phyloP scores from a whole-genome alignment of 768 basidiomycete species.

The Clitopilus passeckerianus region DNA sequence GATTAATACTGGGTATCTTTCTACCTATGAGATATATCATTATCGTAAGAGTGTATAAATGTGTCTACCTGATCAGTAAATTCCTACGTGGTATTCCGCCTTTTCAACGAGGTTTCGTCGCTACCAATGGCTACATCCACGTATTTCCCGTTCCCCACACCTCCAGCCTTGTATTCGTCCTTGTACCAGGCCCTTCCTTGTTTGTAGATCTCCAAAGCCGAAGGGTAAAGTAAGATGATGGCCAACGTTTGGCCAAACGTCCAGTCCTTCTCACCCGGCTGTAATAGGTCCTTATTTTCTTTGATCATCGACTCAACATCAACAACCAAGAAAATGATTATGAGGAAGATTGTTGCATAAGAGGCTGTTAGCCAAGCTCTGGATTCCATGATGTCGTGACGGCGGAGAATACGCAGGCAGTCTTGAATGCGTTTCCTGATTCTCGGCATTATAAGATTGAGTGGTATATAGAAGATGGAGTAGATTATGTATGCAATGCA shows the following conservation, averaged over 20 bases:
- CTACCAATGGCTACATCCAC: not conserved
- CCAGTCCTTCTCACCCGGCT: constrained; percentile 5
- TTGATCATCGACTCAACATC: not conserved
- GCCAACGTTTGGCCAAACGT: constrained; percentile 13
- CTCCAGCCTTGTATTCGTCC: not conserved
- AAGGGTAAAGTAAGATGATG: constrained; percentile 1
- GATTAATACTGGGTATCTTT: too few relatives aligned
- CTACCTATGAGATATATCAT: too few relatives aligned
- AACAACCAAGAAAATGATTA: not conserved
- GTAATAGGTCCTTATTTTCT: not conserved
- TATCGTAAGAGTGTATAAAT: not conserved
- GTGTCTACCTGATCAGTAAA: not conserved
- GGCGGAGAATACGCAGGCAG: not conserved
- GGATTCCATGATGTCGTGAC: not conserved
- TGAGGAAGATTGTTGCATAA: not conserved
- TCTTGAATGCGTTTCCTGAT: not conserved
- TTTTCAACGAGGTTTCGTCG: not conserved
- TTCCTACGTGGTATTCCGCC: not conserved
- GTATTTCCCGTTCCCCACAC: not conserved
- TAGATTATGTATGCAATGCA: not conserved
- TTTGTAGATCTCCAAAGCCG: not conserved
- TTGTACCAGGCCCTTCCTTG: not conserved
- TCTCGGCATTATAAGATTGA: not conserved
- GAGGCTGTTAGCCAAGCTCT: not conserved
- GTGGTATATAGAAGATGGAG: not conserved